Evolutionary conservation across 176 grass and related monocot genomes (phyloP), one percentile per base, ranked within the genome.

Genomic region (Triticum urartu): DNA sequence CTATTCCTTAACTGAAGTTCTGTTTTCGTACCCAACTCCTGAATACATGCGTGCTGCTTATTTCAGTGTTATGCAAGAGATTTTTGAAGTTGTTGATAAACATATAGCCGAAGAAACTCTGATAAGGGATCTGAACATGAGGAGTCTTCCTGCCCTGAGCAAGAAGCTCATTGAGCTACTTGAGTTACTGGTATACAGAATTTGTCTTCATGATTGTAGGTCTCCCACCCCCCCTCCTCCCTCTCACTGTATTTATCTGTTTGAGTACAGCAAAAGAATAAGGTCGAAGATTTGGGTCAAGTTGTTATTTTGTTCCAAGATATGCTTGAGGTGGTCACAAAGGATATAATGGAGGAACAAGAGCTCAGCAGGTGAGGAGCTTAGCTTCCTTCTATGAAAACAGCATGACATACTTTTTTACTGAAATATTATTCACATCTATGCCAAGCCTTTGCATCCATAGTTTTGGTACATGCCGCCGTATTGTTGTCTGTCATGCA

Each of bases 291-390:
- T 58, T 81, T 90, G 77, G 88, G 84, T 48, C 90, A 94, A 77
- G 93, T 99, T 13, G 93, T 94, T 61, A 96, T 99, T 92, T 88
- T 96, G 81, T 99, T 99, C 45, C 97, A 96, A 91, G 97, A 99
- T 89, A 99, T 99, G 97, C 94, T 91, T 91, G 97, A 98, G 89
- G 97, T 98, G 71, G 92, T 98, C 34, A 98, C 94, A 78, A 92
- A 92, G 78, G 97, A 94, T 93, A 96, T 99, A 83, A 94, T 99
- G 90, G 93, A 95, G 68, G 97, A 95, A 62, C 79, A 92, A 24
- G 97, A 94, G 68, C 83, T 92, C 3, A 21, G 76, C 77, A 79
- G 88, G 97, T 99, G 87, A 89, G 88, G 32, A 68, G 32, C 32
- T 75, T 88, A 85, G 30, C 59, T 70, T 58, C 21, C 39, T 85